phyloP scores from a whole-genome alignment of 306 rosid species.

The Cicer bijugum region DNA sequence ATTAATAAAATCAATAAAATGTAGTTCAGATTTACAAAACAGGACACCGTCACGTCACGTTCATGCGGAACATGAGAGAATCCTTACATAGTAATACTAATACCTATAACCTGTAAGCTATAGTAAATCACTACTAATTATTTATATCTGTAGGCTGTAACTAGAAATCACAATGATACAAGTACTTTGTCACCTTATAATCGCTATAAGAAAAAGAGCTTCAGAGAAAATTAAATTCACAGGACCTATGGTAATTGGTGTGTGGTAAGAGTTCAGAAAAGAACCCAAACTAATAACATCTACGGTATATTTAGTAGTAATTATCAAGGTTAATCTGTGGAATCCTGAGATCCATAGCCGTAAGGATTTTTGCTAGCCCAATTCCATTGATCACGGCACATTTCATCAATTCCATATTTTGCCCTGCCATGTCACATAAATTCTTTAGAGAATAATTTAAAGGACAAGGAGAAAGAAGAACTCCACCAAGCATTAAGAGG shows the following conservation, averaged over 20 bases:
- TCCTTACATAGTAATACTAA: conserved; percentile 19
- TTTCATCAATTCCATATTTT: conserved; percentile 80
- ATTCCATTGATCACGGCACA: conserved; percentile 99
- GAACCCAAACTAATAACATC: conserved; percentile 26
- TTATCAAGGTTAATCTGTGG: conserved; percentile 43
- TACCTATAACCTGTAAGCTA: conserved; percentile 42
- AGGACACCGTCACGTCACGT: conserved; percentile 40
- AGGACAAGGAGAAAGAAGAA: neutral
- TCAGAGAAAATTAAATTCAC: conserved; percentile 47
- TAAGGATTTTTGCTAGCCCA: conserved; percentile 98
- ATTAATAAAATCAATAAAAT: conserved; percentile 23
- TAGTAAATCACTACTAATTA: conserved; percentile 45
- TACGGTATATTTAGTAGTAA: conserved; percentile 20
- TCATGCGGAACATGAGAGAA: conserved; percentile 24
- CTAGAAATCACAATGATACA: conserved; percentile 46
- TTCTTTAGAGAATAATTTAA: neutral
- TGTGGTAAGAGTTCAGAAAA: conserved; percentile 37
- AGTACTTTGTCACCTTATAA: conserved; percentile 40
- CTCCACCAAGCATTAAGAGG: neutral
- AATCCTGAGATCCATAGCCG: conserved; percentile 69
- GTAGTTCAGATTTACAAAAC: conserved; percentile 46
- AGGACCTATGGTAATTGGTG: conserved; percentile 51
- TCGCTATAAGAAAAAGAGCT: conserved; percentile 15
- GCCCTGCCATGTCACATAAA: conserved; percentile 64
- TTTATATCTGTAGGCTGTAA: conserved; percentile 32